Percentiles rank a stretch among this genome's conserved stretches.
phyloP scores from a whole-genome alignment of 495 filamentous ascomycete species.

The Hypomontagnella submonticulosa region DNA sequence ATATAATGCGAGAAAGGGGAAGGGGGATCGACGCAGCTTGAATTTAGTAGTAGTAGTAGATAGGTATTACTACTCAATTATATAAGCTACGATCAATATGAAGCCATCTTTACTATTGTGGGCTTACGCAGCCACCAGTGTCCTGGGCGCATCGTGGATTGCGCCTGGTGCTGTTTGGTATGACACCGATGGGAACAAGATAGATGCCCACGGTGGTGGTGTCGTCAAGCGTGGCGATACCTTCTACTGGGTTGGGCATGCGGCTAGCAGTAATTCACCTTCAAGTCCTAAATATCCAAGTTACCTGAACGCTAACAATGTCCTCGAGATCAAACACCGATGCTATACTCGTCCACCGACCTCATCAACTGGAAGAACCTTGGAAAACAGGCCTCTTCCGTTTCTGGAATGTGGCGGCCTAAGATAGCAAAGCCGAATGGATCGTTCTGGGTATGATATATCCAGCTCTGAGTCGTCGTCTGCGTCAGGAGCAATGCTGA shows the following conservation, averaged over 20 bases:
- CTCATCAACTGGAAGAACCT: slow-evolving; percentile 59
- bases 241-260: slow-evolving; percentile 58
- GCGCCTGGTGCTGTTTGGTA: slow-evolving; percentile 52
- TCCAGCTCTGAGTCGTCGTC: neutral
- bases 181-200: slow-evolving; percentile 52
- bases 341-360: slow-evolving; percentile 59
- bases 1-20: slow-evolving; percentile 34
- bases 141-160: slow-evolving; percentile 48
- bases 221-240: slow-evolving; percentile 50
- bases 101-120: slow-evolving; percentile 35
- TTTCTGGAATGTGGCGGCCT: slow-evolving; percentile 55
- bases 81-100: slow-evolving; percentile 31
- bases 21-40: slow-evolving; percentile 30
- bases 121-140: slow-evolving; percentile 29
- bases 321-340: slow-evolving; percentile 51
- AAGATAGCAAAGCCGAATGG: slow-evolving; percentile 61
- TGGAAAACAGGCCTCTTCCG: slow-evolving; percentile 47
- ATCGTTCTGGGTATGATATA: slow-evolving; percentile 51
- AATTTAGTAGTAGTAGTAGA: slow-evolving; percentile 4
- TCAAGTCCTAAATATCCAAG: neutral
- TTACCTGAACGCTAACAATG: slow-evolving; percentile 22
- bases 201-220: slow-evolving; percentile 57
- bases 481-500: neutral
- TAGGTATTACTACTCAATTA: slow-evolving; percentile 11
- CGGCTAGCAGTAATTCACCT: slow-evolving; percentile 49